phyloP scores from a whole-genome alignment of 106 monocot genomes.

The Phalaenopsis aphrodite region DNA sequence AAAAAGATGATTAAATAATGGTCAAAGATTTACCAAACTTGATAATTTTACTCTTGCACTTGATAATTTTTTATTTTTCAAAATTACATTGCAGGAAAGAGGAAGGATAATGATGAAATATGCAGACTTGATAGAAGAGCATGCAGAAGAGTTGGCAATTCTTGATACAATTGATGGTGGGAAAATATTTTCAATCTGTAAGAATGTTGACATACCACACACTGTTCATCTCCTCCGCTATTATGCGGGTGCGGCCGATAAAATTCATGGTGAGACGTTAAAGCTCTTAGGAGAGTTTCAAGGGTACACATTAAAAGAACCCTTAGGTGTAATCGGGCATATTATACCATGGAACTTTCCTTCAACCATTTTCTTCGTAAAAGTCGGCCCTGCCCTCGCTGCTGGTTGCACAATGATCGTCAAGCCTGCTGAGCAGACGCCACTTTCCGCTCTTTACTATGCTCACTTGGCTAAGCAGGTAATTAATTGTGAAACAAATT shows the following conservation, averaged over 20 bases:
- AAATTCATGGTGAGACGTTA: constrained; percentile 57
- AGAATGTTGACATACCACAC: constrained; percentile 30
- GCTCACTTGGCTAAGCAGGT: constrained; percentile 25
- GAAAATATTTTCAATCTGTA: constrained; percentile 25
- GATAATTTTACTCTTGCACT: too few relatives aligned
- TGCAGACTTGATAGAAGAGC: constrained; percentile 45
- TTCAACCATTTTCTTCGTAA: constrained; percentile 15
- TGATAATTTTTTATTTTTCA: too few relatives aligned
- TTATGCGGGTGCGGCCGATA: constrained; percentile 60
- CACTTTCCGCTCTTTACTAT: constrained; percentile 17
- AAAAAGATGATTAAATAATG: too few relatives aligned
- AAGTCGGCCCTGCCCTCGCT: constrained; percentile 21
- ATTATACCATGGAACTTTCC: constrained; percentile 27
- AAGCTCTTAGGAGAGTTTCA: constrained; percentile 27
- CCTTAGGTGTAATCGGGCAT: constrained; percentile 18
- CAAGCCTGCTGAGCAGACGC: constrained; percentile 27
- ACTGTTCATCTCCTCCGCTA: constrained; percentile 30
- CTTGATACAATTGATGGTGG: constrained; percentile 50
- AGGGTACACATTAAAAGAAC: constrained; percentile 21
- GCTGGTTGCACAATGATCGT: constrained; percentile 25
- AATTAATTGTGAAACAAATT: not conserved
- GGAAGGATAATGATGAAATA: constrained; percentile 48
- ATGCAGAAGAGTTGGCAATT: constrained; percentile 36
- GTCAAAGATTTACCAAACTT: too few relatives aligned
- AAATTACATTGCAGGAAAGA: constrained; percentile 31